A percentile compares a stretch with the other conserved stretches of the same genome.
phyloP scores from a whole-genome alignment of 2,329 filamentous ascomycete genomes.

The Drechslerella coelobrocha region DNA sequence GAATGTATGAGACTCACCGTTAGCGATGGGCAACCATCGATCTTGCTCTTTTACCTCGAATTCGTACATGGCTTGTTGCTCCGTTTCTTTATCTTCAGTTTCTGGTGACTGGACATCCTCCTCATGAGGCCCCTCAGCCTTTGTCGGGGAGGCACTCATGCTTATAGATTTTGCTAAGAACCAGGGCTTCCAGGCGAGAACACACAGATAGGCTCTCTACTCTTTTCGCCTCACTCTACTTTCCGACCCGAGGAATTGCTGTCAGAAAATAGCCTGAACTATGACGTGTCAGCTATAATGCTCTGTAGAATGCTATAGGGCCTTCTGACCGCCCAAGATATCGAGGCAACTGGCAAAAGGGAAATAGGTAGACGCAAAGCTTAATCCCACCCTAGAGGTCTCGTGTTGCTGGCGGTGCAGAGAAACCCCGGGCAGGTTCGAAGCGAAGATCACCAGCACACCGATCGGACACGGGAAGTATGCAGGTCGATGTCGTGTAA shows the following conservation, averaged over 20 bases:
- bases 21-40: constrained; percentile 98
- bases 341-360: constrained; percentile 49
- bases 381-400: constrained; percentile 36
- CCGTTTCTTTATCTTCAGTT: constrained; percentile 87
- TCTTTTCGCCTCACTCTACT: constrained; percentile 59
- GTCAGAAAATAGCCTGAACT: constrained; percentile 49
- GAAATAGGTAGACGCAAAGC: constrained; percentile 45
- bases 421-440: constrained; percentile 49
- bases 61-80: constrained; percentile 63
- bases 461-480: constrained; percentile 47
- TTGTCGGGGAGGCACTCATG: constrained; percentile 51
- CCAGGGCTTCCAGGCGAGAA: constrained; percentile 59
- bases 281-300: constrained; percentile 49
- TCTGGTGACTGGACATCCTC: constrained; percentile 89
- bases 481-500: constrained; percentile 51
- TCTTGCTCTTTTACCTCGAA: constrained; percentile 99
- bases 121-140: constrained; percentile 78
- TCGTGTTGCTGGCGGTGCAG: constrained; percentile 51
- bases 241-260: constrained; percentile 60
- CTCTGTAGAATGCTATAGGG: constrained; percentile 8
- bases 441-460: constrained; percentile 51
- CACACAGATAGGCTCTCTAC: constrained; percentile 64
- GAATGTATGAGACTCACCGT: constrained; percentile 76
- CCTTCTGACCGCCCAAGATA: constrained; percentile 49
- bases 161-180: constrained; percentile 66